Percentiles rank a stretch among this genome's conserved stretches.
Conservation (phyloP, 441 rosid species). For the Lepidium campestre region DNA sequence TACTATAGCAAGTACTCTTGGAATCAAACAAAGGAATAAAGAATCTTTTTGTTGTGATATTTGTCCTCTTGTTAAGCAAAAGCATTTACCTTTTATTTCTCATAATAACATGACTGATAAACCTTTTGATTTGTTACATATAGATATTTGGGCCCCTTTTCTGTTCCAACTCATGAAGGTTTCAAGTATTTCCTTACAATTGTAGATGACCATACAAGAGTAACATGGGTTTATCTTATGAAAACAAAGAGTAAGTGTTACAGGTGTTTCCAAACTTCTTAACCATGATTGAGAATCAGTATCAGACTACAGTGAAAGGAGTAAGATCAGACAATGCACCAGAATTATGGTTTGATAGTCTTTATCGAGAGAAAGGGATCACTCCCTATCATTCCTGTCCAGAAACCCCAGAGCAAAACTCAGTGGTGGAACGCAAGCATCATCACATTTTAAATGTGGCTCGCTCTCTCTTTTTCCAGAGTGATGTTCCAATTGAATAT, state of each 20-base stretch:
- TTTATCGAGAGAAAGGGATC: too few species aligned
- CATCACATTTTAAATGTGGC: too few species aligned
- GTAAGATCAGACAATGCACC: too few species aligned
- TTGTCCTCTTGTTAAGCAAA: not conserved
- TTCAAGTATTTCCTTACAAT: too few species aligned
- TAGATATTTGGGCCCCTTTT: not conserved
- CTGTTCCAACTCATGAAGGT: not conserved
- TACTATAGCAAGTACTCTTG: not conserved
- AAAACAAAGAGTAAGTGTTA: not conserved
- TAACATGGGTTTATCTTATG: not conserved
- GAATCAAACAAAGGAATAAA: not conserved
- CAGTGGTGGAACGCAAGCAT: too few species aligned
- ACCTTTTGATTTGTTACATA: not conserved
- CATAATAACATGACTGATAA: not conserved
- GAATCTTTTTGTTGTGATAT: not conserved
- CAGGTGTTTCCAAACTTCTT: not conserved
- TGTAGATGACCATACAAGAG: not conserved
- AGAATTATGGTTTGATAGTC: too few species aligned
- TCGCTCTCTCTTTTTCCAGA: too few species aligned
- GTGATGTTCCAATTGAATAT: too few species aligned
- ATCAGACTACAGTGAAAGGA: too few species aligned
- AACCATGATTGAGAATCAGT: not conserved
- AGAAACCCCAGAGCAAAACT: too few species aligned
- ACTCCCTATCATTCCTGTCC: too few species aligned
- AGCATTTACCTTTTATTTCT: not conserved